A percentile compares a stretch with the other conserved stretches of the same genome.
These are phyloP conservation scores for Ophiocordyceps camponoti-rufipedis DNA, from an alignment of 2,329 filamentous ascomycete genomes.

Conservation along the genomic window DNA sequence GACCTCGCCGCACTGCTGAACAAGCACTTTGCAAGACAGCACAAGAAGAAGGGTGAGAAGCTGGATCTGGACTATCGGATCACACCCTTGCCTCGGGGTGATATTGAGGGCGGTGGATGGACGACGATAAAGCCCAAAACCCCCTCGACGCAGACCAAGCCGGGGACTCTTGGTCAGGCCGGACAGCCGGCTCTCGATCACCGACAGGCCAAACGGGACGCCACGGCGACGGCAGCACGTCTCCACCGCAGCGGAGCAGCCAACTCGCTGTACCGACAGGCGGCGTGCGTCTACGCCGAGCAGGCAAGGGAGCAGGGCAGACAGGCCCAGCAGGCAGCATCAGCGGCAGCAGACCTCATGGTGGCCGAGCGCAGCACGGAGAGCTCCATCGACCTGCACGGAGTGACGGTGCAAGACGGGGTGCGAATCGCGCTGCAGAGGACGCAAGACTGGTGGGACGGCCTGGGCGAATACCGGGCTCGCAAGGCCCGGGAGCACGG, in stretches of 20 bases:
- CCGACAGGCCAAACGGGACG: slow-evolving; percentile 13
- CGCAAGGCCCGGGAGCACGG: slow-evolving; percentile 26
- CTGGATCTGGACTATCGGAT: slow-evolving; percentile 20
- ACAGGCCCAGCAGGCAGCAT: slow-evolving; percentile 36
- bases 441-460: slow-evolving; percentile 59
- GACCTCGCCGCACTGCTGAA: slow-evolving; percentile 24
- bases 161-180: slow-evolving; percentile 10
- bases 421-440: slow-evolving; percentile 55
- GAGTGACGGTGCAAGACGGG: slow-evolving; percentile 63
- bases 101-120: slow-evolving; percentile 3
- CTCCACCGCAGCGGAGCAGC: slow-evolving; percentile 37
- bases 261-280: slow-evolving; percentile 55
- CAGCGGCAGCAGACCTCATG: slow-evolving; percentile 49
- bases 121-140: neutral
- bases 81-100: slow-evolving; percentile 12
- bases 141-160: neutral
- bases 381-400: slow-evolving; percentile 59
- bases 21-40: slow-evolving; percentile 21
- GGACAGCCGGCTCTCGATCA: slow-evolving; percentile 10
- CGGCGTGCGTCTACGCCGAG: slow-evolving; percentile 57
- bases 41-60: slow-evolving; percentile 11
- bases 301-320: slow-evolving; percentile 46
- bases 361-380: slow-evolving; percentile 48
- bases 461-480: slow-evolving; percentile 45
- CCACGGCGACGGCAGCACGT: slow-evolving; percentile 18